These are phyloP conservation scores for Fusarium hostae DNA, from an alignment of 2,329 filamentous ascomycete genomes.

Conservation along the genomic window DNA sequence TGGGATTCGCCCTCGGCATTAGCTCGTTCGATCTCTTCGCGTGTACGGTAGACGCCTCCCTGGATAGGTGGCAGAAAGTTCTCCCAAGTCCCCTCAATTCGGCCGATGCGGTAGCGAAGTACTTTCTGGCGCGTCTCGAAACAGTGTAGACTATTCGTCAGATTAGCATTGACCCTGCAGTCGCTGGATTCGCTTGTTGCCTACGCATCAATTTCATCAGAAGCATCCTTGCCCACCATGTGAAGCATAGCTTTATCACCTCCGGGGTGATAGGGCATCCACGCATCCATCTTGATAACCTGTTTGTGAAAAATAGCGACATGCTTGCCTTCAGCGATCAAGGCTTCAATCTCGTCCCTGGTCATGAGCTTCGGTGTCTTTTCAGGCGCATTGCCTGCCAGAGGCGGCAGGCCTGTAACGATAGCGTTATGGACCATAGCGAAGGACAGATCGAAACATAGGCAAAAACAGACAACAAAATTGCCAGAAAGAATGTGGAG, in stretches of 20 bases:
- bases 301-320: slow-evolving; percentile 84
- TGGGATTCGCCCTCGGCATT: slow-evolving; percentile 23
- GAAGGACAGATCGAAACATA: neutral
- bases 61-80: slow-evolving; percentile 95
- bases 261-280: slow-evolving; percentile 90
- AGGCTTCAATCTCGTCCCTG: slow-evolving; percentile 65
- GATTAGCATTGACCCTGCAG: slow-evolving; percentile 12
- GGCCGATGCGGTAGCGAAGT: slow-evolving; percentile 84
- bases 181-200: slow-evolving; percentile 44
- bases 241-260: slow-evolving; percentile 91
- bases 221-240: slow-evolving; percentile 93
- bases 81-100: slow-evolving; percentile 81
- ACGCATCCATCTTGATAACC: slow-evolving; percentile 88
- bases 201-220: slow-evolving; percentile 92
- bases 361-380: slow-evolving; percentile 53
- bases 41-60: slow-evolving; percentile 77
- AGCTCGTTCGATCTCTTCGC: slow-evolving; percentile 49
- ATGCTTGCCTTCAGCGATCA: slow-evolving; percentile 83
- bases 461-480: neutral
- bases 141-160: slow-evolving; percentile 78
- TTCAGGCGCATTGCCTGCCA: slow-evolving; percentile 20
- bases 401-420: slow-evolving; percentile 40
- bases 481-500: slow-evolving; percentile 1
- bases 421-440: slow-evolving; percentile 21
- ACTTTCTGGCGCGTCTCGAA: slow-evolving; percentile 79